Evolutionary conservation across 306 rosid genomes (phyloP), one percentile per base, ranked within the genome.

Genomic region (Glycine tomentella): DNA sequence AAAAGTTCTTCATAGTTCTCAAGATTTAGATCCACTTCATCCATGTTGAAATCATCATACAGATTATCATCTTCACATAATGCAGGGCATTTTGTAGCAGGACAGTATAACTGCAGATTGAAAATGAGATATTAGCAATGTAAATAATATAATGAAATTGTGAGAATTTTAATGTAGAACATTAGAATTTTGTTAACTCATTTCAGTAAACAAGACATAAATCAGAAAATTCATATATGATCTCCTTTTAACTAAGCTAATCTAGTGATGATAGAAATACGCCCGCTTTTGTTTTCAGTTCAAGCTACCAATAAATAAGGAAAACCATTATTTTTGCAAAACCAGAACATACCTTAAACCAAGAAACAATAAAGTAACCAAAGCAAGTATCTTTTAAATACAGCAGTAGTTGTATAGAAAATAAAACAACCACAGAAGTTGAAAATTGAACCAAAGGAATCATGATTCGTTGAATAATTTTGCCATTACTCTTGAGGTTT

Each of bases 1-100:
- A 96, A 96, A 67, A 96, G 90, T 86, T 96, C 99, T 7, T 92
- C 93, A 73, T 93, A 96, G 89, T 88, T 93, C 84, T 96, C 99
- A 74, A 96, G 87, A 83, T 86, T 83, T 78, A 92, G 76, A 87
- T 91, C 93, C 85, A 96, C 82, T 86, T 92, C 98, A 69, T 93
- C 98, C 94, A 93, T 90, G 80, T 93, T 76, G 48, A 96, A 86
- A 87, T 90, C 95, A 34, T 69, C 93, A 86, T 80, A 91, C 56
- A 93, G 78, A 77, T 85, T 55, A 84, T 86, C 88, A 78, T 86
- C 85, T 66, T 87, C 92, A 57, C 81, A 78, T 76, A 74, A 76
- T 10, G 34, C 92, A 74, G 91, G 75, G 78, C 75, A 62, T 84
- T 83, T 90, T 61, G 80, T 69, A 86, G 83, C 78, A 5, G 91